These are phyloP conservation scores for Solanum neorickii DNA, from an alignment of 257 asterid genomes.

Conservation along the genomic window DNA sequence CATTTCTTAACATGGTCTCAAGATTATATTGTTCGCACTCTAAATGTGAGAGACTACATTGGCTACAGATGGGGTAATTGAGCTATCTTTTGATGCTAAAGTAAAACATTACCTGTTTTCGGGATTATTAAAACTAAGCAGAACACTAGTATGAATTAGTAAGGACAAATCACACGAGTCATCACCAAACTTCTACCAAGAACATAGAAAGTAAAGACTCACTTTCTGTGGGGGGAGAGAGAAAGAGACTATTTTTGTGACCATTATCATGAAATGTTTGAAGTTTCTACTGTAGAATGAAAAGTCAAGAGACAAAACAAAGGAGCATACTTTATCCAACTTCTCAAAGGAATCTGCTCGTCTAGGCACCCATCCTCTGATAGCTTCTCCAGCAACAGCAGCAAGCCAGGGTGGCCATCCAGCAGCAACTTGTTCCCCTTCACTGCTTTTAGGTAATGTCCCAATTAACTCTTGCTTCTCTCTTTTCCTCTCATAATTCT, in stretches of 20 bases:
- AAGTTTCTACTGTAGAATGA: background rate
- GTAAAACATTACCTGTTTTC: background rate
- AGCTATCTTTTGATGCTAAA: background rate
- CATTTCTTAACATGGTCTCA: background rate
- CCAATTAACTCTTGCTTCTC: slow-evolving; percentile 54
- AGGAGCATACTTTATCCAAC: slow-evolving; percentile 62
- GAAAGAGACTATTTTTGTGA: background rate
- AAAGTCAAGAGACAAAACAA: background rate
- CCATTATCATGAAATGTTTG: background rate
- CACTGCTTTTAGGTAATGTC: slow-evolving; percentile 40
- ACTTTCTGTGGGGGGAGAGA: background rate
- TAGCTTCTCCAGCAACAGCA: slow-evolving; percentile 92
- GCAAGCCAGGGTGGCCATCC: slow-evolving; percentile 99
- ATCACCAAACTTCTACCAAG: background rate
- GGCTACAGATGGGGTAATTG: background rate
- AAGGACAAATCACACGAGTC: background rate
- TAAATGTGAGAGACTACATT: background rate
- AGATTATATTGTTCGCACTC: background rate
- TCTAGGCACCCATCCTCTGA: slow-evolving; percentile 90
- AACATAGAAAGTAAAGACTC: background rate
- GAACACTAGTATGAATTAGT: background rate
- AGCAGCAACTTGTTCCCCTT: slow-evolving; percentile 83
- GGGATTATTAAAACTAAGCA: background rate
- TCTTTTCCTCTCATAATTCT: slow-evolving; percentile 52
- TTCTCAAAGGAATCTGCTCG: slow-evolving; percentile 86